Base-by-base conservation (phyloP, 495 filamentous ascomycete species). In the Lophiotrema nucula region DNA sequence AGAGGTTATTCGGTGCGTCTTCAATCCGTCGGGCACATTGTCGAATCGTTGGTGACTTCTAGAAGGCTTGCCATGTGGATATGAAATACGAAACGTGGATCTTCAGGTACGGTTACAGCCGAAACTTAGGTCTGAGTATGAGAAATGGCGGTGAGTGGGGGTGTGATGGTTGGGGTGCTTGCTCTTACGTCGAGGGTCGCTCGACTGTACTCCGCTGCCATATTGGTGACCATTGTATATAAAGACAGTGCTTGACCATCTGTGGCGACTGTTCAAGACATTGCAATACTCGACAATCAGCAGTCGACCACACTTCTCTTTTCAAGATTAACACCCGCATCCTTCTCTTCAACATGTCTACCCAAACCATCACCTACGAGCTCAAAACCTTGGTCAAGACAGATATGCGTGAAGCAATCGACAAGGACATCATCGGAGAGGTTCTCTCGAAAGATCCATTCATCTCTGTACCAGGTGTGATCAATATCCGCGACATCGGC, bases 401-500 rank as follows among this genome's bases (percentile, higher is more conserved):
- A 18, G 59, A 62, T 26, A 62, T 57, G 18, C 18, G 2, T 18
- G 27, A n/a, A 2, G 27, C 21, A 15, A 51, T 62, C 38, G 15
- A 24, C 26, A 3, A 2, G 26, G 12, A 27, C 24, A 24, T 42
- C 27, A 6, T 62, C 35, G 16, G 12, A 6, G 5, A 45, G 3
- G 46, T 55, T 35, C 58, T 68, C 50, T 48, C 67, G 8, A 37
- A 49, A 18, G 65, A 70, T 8, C 83, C 82, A 25, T 86, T 85
- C 68, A 61, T 80, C 50, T 28, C 62, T 13, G 69, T 83, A 25
- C 70, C 73, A 0, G 80, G 81, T 0, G 71, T 86, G 44, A 69
- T 69, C 51, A 87, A 88, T 64, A 77, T 88, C 61, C 76, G 84
- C 44, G 81, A 84, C 48, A 64, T 83, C 1, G 82, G 82, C 51